These are phyloP conservation scores for Collybiopsis confluens DNA, from an alignment of 768 basidiomycete genomes.

Conservation along the genomic window DNA sequence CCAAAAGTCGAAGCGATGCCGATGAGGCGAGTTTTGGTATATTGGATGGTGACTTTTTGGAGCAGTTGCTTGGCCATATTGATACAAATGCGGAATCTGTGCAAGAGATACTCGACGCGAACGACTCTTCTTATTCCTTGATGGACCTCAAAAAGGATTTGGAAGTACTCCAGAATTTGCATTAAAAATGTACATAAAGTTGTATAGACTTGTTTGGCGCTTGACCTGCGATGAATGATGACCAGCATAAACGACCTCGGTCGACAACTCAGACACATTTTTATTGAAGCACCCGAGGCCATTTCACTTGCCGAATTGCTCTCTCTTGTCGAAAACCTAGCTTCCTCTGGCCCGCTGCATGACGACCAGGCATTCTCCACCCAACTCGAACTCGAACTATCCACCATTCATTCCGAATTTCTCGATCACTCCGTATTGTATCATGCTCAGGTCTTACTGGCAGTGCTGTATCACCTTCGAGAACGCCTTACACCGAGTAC, in stretches of 20 bases:
- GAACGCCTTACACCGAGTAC: slow-evolving; percentile 60
- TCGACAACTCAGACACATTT: slow-evolving; percentile 52
- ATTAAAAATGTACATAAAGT: too few relatives aligned
- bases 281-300: slow-evolving; percentile 52
- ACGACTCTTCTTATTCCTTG: slow-evolving; percentile 44
- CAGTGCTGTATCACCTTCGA: slow-evolving; percentile 57
- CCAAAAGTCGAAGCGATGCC: slow-evolving; percentile 52
- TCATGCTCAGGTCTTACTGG: slow-evolving; percentile 65
- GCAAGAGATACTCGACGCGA: slow-evolving; percentile 53
- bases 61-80: slow-evolving; percentile 33
- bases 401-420: slow-evolving; percentile 54
- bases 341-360: slow-evolving; percentile 44
- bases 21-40: slow-evolving; percentile 64
- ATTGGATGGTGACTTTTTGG: slow-evolving; percentile 85
- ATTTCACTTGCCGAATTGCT: slow-evolving; percentile 47
- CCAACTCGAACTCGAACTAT: slow-evolving; percentile 65
- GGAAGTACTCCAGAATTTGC: slow-evolving; percentile 39
- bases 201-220: too few relatives aligned
- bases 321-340: slow-evolving; percentile 50
- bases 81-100: slow-evolving; percentile 48
- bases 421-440: slow-evolving; percentile 59
- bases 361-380: slow-evolving; percentile 39
- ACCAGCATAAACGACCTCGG: slow-evolving; percentile 30
- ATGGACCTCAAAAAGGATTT: slow-evolving; percentile 37
- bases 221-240: too few relatives aligned